These are phyloP conservation scores for Pholiota conissans DNA, from an alignment of 768 basidiomycete species.

Conservation along the genomic window DNA sequence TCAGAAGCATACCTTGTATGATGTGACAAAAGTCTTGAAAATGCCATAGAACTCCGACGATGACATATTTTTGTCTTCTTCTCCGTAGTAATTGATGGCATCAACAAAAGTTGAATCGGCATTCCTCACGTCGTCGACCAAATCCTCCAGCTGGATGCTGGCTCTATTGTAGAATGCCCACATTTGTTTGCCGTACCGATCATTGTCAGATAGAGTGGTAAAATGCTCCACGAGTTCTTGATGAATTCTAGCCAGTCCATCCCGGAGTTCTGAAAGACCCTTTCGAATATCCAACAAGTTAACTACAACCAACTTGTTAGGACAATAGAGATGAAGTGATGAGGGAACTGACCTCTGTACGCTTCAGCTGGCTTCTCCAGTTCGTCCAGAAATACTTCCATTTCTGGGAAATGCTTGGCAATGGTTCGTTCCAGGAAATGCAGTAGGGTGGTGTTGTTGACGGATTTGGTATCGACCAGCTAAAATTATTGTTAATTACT, in stretches of 20 bases:
- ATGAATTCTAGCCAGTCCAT: constrained; percentile 77
- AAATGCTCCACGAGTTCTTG: constrained; percentile 83
- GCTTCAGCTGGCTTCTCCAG: constrained; percentile 88
- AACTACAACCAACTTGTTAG: constrained; percentile 42
- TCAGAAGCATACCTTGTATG: constrained; percentile 66
- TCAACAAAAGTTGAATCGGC: constrained; percentile 84
- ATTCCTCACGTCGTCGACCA: constrained; percentile 83
- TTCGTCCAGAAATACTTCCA: constrained; percentile 89
- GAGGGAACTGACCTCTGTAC: constrained; percentile 59
- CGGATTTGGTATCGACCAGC: constrained; percentile 97
- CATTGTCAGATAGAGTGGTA: constrained; percentile 64
- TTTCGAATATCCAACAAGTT: constrained; percentile 86
- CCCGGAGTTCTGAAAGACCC: constrained; percentile 67
- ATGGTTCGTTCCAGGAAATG: constrained; percentile 94
- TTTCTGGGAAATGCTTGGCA: constrained; percentile 81
- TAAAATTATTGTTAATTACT: constrained; percentile 26
- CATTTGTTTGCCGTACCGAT: constrained; percentile 89
- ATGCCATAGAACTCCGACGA: constrained; percentile 94
- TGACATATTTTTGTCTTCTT: constrained; percentile 84
- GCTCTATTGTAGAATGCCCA: constrained; percentile 85
- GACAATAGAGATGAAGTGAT: background rate
- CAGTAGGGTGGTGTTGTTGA: constrained; percentile 89
- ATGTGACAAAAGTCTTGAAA: constrained; percentile 96
- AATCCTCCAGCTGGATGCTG: constrained; percentile 71
- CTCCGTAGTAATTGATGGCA: constrained; percentile 89